Base-by-base conservation (phyloP, 2,329 filamentous ascomycete genomes). In the Byssochlamys sp. region DNA sequence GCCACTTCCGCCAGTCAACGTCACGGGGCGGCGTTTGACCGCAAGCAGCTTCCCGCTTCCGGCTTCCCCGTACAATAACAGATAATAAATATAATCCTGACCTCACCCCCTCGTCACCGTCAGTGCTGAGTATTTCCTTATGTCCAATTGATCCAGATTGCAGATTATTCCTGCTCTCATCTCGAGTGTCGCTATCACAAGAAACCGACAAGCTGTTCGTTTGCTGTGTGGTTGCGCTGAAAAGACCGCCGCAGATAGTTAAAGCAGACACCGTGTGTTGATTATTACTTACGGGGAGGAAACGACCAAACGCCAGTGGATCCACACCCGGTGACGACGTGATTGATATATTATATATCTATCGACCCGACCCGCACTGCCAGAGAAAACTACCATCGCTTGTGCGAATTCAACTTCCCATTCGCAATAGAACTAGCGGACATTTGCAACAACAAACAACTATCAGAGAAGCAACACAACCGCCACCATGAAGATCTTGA, bases 401-500 rank as follows among this genome's bases (percentile, higher is more conserved):
- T 45, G 14, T 45, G 14, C 12, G 29, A 10, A 45, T 45, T 19
- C 14, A 33, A 45, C 39, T 24, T 14, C n/a, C 35, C 14, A 3
- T 29, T 29, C 28, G 28, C 28, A 29, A 29, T 29, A 29, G 5
- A 29, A 29, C 9, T 29, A 29, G 28, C 28, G 28, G 28, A 29
- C 5, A 29, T 29, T 29, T 3, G 28, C 28, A 29, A 1, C 31
- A 11, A 11, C 35, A 19, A 3, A 39, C 9, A 12, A 39, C 14
- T 19, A n/a, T 1, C 14, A n/a, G n/a, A 39, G 12, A 39, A 7
- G n/a, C 39, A 24, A 45, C 9, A 55, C 56, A 55, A 60, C 63
- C 64, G 63, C 66, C 75, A 80, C 54, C 62, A 99, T 97, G 94
- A 97, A 96, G 87, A 80, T 97, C 71, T 82, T 97, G 72, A 95